Evolutionary conservation across 2,329 filamentous ascomycete species (phyloP), one percentile per base, ranked within the genome.

Genomic region (Berkeleyomyces basicola): DNA sequence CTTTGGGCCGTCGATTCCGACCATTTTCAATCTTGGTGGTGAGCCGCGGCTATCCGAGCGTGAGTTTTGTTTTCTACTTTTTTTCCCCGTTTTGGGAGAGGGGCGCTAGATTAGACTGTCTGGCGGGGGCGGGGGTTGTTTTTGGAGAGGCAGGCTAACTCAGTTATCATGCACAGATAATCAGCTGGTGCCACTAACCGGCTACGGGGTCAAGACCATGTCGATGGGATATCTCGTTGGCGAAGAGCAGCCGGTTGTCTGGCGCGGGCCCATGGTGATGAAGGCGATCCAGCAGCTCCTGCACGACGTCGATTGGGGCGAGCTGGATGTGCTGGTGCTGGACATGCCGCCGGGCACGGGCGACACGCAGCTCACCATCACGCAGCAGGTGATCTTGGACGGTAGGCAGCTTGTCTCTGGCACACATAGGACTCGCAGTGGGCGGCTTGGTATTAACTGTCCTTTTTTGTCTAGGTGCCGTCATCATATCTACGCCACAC

Each of bases 171-270:
- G 16, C 5, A n/a, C 66, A 88, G 83, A 87, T 68, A 90, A 91
- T 69, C 85, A 90, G 69, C 80, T 99, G 3, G 70, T 97, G 1
- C 93, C 93, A 0, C 75, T 99, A 33, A 90, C 88, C 31, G 96
- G 95, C 71, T 97, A 97, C 76, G 93, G 93, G 47, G 81, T 99
- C 63, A 95, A 95, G 74, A 95, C 90, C 62, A 99, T 99, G 93
- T 96, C 91, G 0, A 97, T 99, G 88, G 93, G 93, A 59, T 97
- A 96, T 67, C 80, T 99, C 0, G 84, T 96, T 1, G 82, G 82
- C 23, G 85, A 90, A 67, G 80, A 84, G 9, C 87, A 88, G 4
- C 89, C 91, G 0, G 87, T 99, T 14, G 91, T 93, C 40, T 99
- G 93, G 93, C 84, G 93, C 60, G 93, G 93, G 0, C 81, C 96